Evolutionary conservation across 352 stramenopile genomes (phyloP), one percentile per base, ranked within the genome.

Genomic region (Phytopythium chamaehyphon): DNA sequence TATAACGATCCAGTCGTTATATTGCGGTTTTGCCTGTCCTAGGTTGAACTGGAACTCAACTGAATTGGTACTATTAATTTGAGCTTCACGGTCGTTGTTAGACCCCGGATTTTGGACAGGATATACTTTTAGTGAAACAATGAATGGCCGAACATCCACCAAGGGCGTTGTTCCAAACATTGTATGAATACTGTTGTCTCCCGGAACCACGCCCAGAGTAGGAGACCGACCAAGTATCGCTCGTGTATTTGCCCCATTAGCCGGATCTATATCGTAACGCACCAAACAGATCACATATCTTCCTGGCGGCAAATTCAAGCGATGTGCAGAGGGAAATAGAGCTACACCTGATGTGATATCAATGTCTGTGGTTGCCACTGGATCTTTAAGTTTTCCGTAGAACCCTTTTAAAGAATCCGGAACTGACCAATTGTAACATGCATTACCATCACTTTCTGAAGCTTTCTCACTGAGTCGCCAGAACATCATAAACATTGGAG

Each of bases 131-230:
- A 81, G 40, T 0, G 67, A 64, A 11, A 57, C 67, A 48, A 55
- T 64, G 7, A 81, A 31, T 6, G 69, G 50, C 52, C 76, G 73
- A 11, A 83, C 60, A 35, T 81, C 73, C 12, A 83, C 64, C 21
- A 83, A 43, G 2, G 73, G 64, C 16, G 73, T 83, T 11, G 73
- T 78, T 6, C 69, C 73, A 46, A 83, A 81, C 15, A 66, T 65
- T 0, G 73, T 83, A 55, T 83, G 67, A 14, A 76, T 65, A 31
- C 73, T 66, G 43, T 83, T 83, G 7, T 68, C 19, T 3, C 61
- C 69, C 15, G 71, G 69, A 4, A 76, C 49, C 1, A 83, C 69
- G 11, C 58, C 55, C 3, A 83, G 56, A 9, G 48, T 40, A 7
- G 50, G 24, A 0, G 69, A 76, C 5, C 2, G 62, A 3, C 61